Evolutionary conservation across 176 grass and related monocot species (phyloP), one percentile per base, ranked within the genome.

Genomic region (Aegilops speltoides): DNA sequence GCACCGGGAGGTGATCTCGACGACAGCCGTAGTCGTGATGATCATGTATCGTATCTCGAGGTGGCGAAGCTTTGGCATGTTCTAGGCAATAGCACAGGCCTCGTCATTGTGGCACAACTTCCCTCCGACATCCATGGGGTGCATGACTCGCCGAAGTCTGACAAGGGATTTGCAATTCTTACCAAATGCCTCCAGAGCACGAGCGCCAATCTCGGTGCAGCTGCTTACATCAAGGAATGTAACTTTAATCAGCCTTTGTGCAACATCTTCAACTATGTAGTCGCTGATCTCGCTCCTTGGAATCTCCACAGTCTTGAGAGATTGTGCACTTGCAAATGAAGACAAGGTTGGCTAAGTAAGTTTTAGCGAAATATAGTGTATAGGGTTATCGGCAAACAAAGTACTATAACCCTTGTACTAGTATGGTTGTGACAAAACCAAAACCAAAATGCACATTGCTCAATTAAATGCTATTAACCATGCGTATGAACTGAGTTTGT

Each of bases 161-260:
- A 82, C 79, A 2, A 98, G 89, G 66, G 79, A 92, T 69, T 90
- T 96, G 41, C 94, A 98, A 73, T 91, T 81, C 71, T 34, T 83
- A 48, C 97, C 97, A 41, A 98, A 93, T 29, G 94, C 94, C 87
- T 96, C 94, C 12, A 98, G 70, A 33, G 92, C 92, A 10, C 87
- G 88, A 1, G 97, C 85, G 1, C 89, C 88, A 7, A 98, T 93
- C 76, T 98, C 94, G 6, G 81, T 93, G 72, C 97, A 98, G 83
- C 90, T 89, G 77, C 97, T 98, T 45, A 98, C 45, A 52, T 98
- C 97, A 4, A 98, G 68, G 88, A 94, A 96, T 0, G 97, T 98
- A 4, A 98, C 79, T n/a, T 82, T 82, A 5, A 86, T 80, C 7
- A 98, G 48, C 22, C 82, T 86, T 12, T 87, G 94, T 10, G 94